Evolutionary conservation across 176 grass and related monocot genomes (phyloP).

Genomic region (Eremochloa ophiuroides): DNA sequence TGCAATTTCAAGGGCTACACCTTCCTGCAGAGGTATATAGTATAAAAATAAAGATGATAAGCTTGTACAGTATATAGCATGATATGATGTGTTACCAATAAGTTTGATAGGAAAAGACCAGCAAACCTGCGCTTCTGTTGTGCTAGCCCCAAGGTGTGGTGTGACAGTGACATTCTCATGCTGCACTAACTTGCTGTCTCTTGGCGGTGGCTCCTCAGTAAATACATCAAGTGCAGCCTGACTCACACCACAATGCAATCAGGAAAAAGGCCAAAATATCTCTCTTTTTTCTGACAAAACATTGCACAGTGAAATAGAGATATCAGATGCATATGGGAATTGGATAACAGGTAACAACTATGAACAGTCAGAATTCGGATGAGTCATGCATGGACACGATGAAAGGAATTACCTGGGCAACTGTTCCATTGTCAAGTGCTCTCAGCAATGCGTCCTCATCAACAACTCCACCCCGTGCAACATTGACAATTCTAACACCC

Average conservation of each 20-base stretch:
- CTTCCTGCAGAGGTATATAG: constrained; percentile 76
- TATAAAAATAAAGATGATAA: too few species aligned
- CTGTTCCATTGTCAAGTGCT: constrained; percentile 74
- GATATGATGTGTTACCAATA: too few species aligned
- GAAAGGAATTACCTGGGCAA: constrained; percentile 63
- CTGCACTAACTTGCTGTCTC: constrained; percentile 69
- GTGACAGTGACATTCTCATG: constrained; percentile 91
- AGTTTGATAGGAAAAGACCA: background rate
- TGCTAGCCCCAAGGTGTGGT: constrained; percentile 92
- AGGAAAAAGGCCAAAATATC: constrained; percentile 20
- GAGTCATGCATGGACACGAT: background rate
- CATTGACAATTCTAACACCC: constrained; percentile 81
- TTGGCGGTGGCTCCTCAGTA: constrained; percentile 69
- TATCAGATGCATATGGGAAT: background rate
- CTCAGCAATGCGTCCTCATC: constrained; percentile 81
- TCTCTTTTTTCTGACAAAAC: constrained; percentile 19
- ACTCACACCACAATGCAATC: constrained; percentile 24
- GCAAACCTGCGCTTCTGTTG: constrained; percentile 84
- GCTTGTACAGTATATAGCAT: too few species aligned
- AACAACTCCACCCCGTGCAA: constrained; percentile 91
- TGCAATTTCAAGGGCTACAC: constrained; percentile 87
- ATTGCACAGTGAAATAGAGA: background rate
- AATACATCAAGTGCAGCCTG: constrained; percentile 98
- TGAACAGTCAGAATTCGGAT: background rate
- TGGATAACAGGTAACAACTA: background rate